Evolutionary conservation across 208 protist genomes (phyloP).

Genomic region (Spongospora subterranea): DNA sequence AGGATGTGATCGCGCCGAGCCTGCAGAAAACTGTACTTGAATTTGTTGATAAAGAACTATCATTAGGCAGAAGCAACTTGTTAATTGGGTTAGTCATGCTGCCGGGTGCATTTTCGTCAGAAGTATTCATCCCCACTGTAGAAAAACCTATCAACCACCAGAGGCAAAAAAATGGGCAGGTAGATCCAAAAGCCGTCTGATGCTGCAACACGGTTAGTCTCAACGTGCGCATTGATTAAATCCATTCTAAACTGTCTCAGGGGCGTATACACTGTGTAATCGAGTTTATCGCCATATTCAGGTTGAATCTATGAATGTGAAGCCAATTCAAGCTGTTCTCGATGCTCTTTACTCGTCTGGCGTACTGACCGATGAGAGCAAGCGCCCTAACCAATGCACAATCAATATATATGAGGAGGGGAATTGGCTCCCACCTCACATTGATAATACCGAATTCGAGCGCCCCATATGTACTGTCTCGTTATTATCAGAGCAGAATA

Average conservation of each 20-base stretch:
- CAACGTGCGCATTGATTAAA: neutral
- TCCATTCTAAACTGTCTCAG: neutral
- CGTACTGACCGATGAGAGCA: neutral
- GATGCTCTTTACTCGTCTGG: neutral
- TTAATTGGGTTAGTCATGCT: neutral
- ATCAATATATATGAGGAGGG: slow-evolving; percentile 35
- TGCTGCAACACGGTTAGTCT: slow-evolving; percentile 12
- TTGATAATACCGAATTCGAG: slow-evolving; percentile 1
- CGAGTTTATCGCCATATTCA: slow-evolving; percentile 5
- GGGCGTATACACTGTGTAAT: slow-evolving; percentile 47
- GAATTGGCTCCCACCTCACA: slow-evolving; percentile 20
- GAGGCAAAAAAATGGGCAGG: slow-evolving; percentile 41
- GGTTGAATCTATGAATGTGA: neutral
- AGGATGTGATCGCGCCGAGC: neutral
- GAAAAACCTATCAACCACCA: slow-evolving; percentile 49
- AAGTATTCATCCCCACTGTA: neutral
- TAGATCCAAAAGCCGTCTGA: neutral
- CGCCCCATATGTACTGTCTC: slow-evolving; percentile 16
- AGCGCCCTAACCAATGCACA: neutral
- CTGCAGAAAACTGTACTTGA: slow-evolving; percentile 1
- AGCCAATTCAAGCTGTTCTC: neutral
- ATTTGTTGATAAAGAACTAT: neutral
- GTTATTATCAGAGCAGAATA: slow-evolving; percentile 30
- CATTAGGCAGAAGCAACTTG: neutral
- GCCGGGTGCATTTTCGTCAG: neutral